Base-by-base conservation (phyloP, 768 basidiomycete species). In the Lactarius tabidus region DNA sequence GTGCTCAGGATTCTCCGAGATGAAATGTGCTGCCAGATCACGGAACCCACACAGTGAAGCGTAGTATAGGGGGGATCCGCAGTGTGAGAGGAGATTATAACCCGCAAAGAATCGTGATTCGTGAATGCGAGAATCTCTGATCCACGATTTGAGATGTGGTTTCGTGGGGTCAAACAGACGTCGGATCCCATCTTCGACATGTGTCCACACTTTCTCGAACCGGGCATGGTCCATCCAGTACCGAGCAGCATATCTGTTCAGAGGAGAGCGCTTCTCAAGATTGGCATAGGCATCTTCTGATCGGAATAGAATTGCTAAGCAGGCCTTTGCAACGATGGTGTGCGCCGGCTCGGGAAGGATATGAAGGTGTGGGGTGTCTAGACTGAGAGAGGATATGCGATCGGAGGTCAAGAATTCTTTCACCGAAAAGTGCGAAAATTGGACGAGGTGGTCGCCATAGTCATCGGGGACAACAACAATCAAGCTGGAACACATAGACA, bases 331-430 rank as follows among this genome's bases (percentile, higher is more conserved):
- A 6, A 57, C 18, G 15, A 38, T 9, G 1, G 15, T 15, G n/a
- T 57, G 56, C 12, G 56, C 33, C 1, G 56, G 12, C 6, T 33
- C n/a, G 23, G 14, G 31, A 15, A 14, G 31, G 33, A 57, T 38
- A 57, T 36, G 56, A 28, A 35, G 38, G 6, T 3, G 56, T 14
- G 56, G n/a, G 7, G 26, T 14, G 14, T 33, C 33, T 38, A 36
- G 3, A 17, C 26, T 23, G 0, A 38, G n/a, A 23, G 12, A 15
- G 9, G 23, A 15, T 26, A 57, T n/a, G 23, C 56, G 56, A 18
- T 57, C 23, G 6, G 56, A 38, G 26, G 56, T 57, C 56, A 57
- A 57, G 56, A 57, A 57, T 14, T 57, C 56, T 23, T 57, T 33
- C 23, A 57, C 41, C 0, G 59, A 39, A 26, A 60, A 35, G 23